Base-by-base conservation (phyloP, 2,329 filamentous ascomycete genomes). In the Ascochyta viciae-villosae region DNA sequence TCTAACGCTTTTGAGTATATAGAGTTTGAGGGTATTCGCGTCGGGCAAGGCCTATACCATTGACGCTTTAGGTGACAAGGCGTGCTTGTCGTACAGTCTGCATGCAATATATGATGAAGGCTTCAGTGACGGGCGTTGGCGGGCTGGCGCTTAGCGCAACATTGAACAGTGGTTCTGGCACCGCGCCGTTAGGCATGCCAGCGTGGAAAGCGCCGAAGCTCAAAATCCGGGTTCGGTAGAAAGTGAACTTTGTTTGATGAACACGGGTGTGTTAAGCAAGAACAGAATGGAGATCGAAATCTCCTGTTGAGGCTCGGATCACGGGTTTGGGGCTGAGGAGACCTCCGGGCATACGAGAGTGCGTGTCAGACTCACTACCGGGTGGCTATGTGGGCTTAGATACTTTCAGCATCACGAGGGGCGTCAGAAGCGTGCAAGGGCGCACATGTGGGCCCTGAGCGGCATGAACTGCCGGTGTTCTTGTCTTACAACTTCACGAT, bases 131-230 rank as follows among this genome's bases (percentile, higher is more conserved):
- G 31, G 47, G 37, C 37, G 41, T 42, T 42, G 7, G 31, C 27
- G 19, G 16, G 35, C 24, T 23, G 45, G 47, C 46, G 34, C 33
- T 50, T 51, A 47, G 53, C 38, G 47, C 38, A 7, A 7, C 4
- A 3, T 35, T 8, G 23, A 42, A 38, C 9, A 34, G 10, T 43
- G 53, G 47, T 51, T 47, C 42, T 47, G 53, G 53, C 31, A 27
- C 37, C 34, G 42, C 53, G 48, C 47, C 53, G 47, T 56, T 51
- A 47, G 42, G 24, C 47, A 43, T 33, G 35, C 37, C 29, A 41
- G 37, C 40, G 24, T 19, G 35, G 41, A 33, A 41, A 33, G 19
- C 42, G 33, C 42, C 42, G 26, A 51, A 43, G n/a, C 24, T 35
- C 47, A 38, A 47, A 47, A 47, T 43, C 24, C 37, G 19, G 3